These are phyloP conservation scores for Pseudocercospora musae DNA, from an alignment of 2,329 filamentous ascomycete species.

Conservation along the genomic window DNA sequence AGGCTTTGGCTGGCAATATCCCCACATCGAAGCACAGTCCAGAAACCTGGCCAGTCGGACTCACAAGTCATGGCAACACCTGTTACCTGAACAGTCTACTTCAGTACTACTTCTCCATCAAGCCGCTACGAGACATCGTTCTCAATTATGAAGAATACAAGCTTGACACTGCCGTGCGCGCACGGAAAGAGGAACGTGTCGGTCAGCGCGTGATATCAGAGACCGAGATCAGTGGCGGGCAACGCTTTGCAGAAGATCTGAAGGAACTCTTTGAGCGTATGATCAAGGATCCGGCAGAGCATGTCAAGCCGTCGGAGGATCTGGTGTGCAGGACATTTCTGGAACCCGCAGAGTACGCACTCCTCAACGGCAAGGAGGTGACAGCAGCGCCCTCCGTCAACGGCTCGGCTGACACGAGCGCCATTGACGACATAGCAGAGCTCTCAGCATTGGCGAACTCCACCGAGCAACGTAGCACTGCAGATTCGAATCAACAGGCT, in stretches of 20 bases:
- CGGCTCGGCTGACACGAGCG: slow-evolving; percentile 5
- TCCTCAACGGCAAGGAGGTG: slow-evolving; percentile 22
- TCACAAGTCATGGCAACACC: slow-evolving; percentile 93
- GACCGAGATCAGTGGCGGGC: slow-evolving; percentile 35
- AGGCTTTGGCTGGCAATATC: slow-evolving; percentile 22
- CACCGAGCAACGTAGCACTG: slow-evolving; percentile 22
- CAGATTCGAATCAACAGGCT: slow-evolving; percentile 28
- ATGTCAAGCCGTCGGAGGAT: slow-evolving; percentile 35
- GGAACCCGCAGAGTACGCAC: slow-evolving; percentile 26
- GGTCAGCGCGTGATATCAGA: slow-evolving; percentile 63
- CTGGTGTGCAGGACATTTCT: slow-evolving; percentile 38
- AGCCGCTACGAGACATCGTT: slow-evolving; percentile 75
- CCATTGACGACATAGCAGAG: slow-evolving; percentile 17
- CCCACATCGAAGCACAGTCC: slow-evolving; percentile 18
- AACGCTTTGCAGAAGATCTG: slow-evolving; percentile 36
- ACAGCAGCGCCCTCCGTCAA: slow-evolving; percentile 3
- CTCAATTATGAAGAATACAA: slow-evolving; percentile 69
- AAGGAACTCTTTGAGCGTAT: slow-evolving; percentile 37
- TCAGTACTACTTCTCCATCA: slow-evolving; percentile 90
- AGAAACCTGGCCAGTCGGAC: slow-evolving; percentile 68
- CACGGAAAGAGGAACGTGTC: slow-evolving; percentile 65
- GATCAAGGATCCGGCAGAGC: slow-evolving; percentile 31
- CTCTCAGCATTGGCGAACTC: neutral
- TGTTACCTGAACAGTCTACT: slow-evolving; percentile 96
- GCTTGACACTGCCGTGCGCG: slow-evolving; percentile 63